Evolutionary conservation across 2,329 filamentous ascomycete genomes (phyloP).

Genomic region (Pseudogymnoascus sp.): DNA sequence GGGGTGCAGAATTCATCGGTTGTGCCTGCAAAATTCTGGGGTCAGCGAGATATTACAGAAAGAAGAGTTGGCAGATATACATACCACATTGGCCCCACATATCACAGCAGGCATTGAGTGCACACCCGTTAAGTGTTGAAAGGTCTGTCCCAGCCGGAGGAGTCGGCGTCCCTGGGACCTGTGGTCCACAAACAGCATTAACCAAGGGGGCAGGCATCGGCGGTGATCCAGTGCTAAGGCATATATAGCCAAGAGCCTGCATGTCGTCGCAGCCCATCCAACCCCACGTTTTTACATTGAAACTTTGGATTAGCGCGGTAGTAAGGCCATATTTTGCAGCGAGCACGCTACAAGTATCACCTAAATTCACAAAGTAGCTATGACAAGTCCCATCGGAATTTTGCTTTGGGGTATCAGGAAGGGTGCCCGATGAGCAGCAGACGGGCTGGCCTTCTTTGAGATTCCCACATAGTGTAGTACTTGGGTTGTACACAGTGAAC

Average conservation of each 20-base stretch:
- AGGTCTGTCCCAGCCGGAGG: conserved; percentile 25
- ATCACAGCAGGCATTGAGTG: conserved; percentile 39
- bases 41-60: conserved; percentile 29
- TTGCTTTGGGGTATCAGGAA: conserved; percentile 29
- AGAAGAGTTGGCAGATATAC: conserved; percentile 33
- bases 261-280: conserved; percentile 35
- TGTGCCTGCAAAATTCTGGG: conserved; percentile 32
- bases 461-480: conserved; percentile 21
- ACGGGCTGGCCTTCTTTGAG: conserved; percentile 25
- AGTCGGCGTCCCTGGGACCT: conserved; percentile 32
- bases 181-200: conserved; percentile 40
- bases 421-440: conserved; percentile 28
- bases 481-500: conserved; percentile 34
- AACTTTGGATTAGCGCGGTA: conserved; percentile 28
- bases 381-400: conserved; percentile 32
- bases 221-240: conserved; percentile 34
- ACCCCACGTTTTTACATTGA: conserved; percentile 38
- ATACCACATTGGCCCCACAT: conserved; percentile 13
- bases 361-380: conserved; percentile 26
- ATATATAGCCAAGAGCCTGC: conserved; percentile 29
- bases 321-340: conserved; percentile 28
- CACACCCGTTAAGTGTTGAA: conserved; percentile 29
- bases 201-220: conserved; percentile 34
- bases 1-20: conserved; percentile 31
- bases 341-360: conserved; percentile 31